Percentiles rank a stretch among this genome's conserved stretches.
Evolutionary conservation across 495 filamentous ascomycete genomes (phyloP).

Genomic region (Penicillium odoratum): DNA sequence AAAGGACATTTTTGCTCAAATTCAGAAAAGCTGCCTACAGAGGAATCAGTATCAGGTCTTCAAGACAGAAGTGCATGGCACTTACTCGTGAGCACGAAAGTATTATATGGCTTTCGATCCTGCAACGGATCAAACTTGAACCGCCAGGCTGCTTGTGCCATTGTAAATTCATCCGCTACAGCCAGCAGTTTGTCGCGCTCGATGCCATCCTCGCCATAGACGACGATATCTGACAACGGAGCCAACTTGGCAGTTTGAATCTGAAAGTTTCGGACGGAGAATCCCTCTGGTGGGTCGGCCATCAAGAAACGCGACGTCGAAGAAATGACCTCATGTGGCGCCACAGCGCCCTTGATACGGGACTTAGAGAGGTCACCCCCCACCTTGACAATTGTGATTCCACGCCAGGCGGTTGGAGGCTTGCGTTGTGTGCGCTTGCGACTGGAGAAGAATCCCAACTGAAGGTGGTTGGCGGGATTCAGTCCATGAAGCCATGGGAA

Average conservation of each 20-base stretch:
- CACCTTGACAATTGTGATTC: slow-evolving; percentile 84
- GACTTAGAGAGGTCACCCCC: slow-evolving; percentile 74
- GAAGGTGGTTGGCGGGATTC: slow-evolving; percentile 85
- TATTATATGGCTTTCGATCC: slow-evolving; percentile 69
- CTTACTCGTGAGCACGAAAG: slow-evolving; percentile 73
- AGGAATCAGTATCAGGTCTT: slow-evolving; percentile 23
- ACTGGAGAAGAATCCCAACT: slow-evolving; percentile 83
- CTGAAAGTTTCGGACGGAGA: slow-evolving; percentile 90
- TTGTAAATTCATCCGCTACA: slow-evolving; percentile 68
- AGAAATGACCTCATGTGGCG: slow-evolving; percentile 73
- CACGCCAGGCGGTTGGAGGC: slow-evolving; percentile 76
- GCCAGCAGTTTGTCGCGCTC: slow-evolving; percentile 55
- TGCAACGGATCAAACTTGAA: slow-evolving; percentile 58
- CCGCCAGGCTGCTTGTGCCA: slow-evolving; percentile 75
- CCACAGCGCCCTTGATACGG: slow-evolving; percentile 82
- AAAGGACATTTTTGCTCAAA: slow-evolving; percentile 71
- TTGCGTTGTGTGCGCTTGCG: slow-evolving; percentile 69
- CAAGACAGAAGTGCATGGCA: background rate
- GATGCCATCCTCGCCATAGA: slow-evolving; percentile 75
- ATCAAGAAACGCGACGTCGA: slow-evolving; percentile 47
- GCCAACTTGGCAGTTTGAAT: slow-evolving; percentile 92
- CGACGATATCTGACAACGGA: slow-evolving; percentile 83
- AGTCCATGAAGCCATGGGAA: slow-evolving; percentile 98
- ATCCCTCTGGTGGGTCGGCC: slow-evolving; percentile 80
- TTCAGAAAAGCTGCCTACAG: slow-evolving; percentile 62